These are phyloP conservation scores for Botrytis fragariae DNA, from an alignment of 2,329 filamentous ascomycete species.

Conservation along the genomic window DNA sequence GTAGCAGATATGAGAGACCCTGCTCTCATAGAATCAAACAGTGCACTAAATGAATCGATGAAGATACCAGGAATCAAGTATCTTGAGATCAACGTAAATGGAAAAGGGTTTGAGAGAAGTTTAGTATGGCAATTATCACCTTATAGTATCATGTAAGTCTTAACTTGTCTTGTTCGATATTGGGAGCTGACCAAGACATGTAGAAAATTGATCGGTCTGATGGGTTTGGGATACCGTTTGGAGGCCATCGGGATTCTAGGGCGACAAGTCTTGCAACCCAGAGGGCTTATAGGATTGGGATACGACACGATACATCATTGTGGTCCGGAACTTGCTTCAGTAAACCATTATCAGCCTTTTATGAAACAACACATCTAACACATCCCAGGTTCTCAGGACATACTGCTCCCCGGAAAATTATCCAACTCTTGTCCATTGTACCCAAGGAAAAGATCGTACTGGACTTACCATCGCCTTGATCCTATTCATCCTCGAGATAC, in stretches of 20 bases:
- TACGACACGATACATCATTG: conserved; percentile 68
- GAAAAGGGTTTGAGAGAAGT: conserved; percentile 63
- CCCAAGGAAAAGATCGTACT: conserved; percentile 83
- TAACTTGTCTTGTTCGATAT: too few species aligned
- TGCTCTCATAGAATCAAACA: conserved; percentile 48
- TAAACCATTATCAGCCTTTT: neutral
- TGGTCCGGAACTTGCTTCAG: conserved; percentile 38
- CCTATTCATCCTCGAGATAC: conserved; percentile 61
- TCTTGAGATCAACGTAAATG: conserved; percentile 70
- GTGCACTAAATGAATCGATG: conserved; percentile 52
- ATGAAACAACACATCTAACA: neutral
- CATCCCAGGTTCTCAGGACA: conserved; percentile 46
- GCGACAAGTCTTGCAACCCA: conserved; percentile 66
- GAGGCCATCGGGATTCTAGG: conserved; percentile 69
- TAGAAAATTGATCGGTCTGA: conserved; percentile 60
- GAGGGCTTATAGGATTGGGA: conserved; percentile 69
- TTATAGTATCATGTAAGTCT: conserved; percentile 58
- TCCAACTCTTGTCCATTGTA: conserved; percentile 76
- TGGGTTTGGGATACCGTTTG: conserved; percentile 64
- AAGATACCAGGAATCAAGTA: conserved; percentile 65
- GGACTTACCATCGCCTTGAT: conserved; percentile 69
- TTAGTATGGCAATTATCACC: conserved; percentile 67
- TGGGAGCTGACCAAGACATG: neutral
- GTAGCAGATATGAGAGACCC: conserved; percentile 47
- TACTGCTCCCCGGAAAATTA: conserved; percentile 50